A percentile compares a stretch with the other conserved stretches of the same genome.
phyloP scores from a whole-genome alignment of 1,139 yeast genomes.

The Diutina pseudorugosa region DNA sequence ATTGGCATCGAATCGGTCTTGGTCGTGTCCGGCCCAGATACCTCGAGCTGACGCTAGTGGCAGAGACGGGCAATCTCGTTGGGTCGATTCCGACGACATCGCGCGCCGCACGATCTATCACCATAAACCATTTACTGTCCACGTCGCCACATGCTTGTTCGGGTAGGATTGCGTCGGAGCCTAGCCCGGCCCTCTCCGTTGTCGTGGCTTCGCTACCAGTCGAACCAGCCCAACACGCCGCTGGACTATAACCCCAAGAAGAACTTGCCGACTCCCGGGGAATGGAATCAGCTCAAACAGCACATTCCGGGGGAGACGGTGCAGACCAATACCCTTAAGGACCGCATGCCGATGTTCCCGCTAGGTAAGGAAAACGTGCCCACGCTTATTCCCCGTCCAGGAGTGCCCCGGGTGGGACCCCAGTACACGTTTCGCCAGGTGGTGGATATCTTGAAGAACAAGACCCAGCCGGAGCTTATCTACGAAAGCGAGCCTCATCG shows the following conservation, averaged over 20 bases:
- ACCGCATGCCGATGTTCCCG: slow-evolving; percentile 53
- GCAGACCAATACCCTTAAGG: slow-evolving; percentile 34
- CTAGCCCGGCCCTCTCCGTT: not conserved
- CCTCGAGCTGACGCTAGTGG: too few species aligned
- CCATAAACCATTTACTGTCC: not conserved
- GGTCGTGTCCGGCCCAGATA: not conserved
- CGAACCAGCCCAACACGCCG: slow-evolving; percentile 13
- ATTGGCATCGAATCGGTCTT: not conserved
- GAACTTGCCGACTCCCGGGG: slow-evolving; percentile 23
- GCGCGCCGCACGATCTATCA: not conserved
- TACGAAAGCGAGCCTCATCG: slow-evolving; percentile 81
- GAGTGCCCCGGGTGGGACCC: slow-evolving; percentile 59
- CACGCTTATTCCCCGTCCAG: slow-evolving; percentile 59
- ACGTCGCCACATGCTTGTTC: not conserved
- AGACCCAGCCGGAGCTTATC: slow-evolving; percentile 56
- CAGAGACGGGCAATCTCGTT: too few species aligned
- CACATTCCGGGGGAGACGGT: slow-evolving; percentile 52
- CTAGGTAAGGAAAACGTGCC: slow-evolving; percentile 56
- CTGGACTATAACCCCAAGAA: slow-evolving; percentile 16
- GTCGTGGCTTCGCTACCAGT: not conserved
- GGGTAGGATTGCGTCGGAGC: not conserved
- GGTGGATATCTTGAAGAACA: slow-evolving; percentile 43
- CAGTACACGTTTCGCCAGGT: slow-evolving; percentile 51
- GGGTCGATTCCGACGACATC: too few species aligned
- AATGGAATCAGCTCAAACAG: slow-evolving; percentile 33